phyloP scores from a whole-genome alignment of 179 eudicot species.

The Nepenthes alata region DNA sequence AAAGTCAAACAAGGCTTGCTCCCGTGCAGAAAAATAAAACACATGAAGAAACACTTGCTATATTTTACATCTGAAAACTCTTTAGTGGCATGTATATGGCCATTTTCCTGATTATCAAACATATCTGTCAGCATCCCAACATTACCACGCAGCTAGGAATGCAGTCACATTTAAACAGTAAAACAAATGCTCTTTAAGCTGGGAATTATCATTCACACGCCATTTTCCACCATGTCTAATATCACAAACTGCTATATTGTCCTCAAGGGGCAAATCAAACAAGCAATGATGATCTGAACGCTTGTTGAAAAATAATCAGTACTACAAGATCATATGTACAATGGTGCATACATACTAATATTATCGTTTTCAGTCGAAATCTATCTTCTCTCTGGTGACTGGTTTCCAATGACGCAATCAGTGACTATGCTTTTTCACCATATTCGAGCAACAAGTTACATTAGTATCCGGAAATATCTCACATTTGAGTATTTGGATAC shows the following conservation, averaged over 20 bases:
- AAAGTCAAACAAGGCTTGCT: constrained; percentile 3
- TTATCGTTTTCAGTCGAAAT: constrained; percentile 16
- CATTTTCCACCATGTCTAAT: constrained; percentile 19
- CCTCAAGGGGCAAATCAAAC: constrained; percentile 9
- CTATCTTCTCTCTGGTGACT: constrained; percentile 16
- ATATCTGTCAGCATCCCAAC: not conserved
- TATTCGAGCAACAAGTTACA: constrained; percentile 18
- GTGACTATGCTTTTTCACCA: constrained; percentile 13
- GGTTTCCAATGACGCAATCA: constrained; percentile 17
- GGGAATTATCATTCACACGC: constrained; percentile 4
- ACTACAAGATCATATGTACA: not conserved
- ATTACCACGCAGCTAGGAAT: not conserved
- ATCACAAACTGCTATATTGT: constrained; percentile 22
- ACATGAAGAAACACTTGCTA: constrained; percentile 16
- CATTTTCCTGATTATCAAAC: constrained; percentile 16
- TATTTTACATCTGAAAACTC: constrained; percentile 21
- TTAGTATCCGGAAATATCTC: not conserved
- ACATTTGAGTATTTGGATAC: not conserved
- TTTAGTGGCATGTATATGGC: constrained; percentile 20
- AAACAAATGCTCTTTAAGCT: constrained; percentile 22
- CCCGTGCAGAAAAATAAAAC: not conserved
- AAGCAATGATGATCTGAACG: no score
- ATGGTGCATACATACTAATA: not conserved
- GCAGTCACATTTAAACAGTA: constrained; percentile 9
- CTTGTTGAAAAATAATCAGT: no score